Conservation (phyloP, 257 asterid species). For the Solanum medicagineum region DNA sequence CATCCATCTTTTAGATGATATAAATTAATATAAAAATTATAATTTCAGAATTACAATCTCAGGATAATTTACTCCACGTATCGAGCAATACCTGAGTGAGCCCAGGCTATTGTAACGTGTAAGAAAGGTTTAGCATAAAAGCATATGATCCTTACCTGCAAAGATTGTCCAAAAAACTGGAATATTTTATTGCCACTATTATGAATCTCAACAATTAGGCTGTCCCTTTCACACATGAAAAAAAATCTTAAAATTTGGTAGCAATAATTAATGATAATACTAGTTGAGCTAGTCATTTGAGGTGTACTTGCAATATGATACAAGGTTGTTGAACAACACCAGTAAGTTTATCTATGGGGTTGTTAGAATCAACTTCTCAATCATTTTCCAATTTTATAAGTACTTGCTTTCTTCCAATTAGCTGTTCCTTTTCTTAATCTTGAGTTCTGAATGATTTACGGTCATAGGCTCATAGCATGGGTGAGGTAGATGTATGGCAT, state of each 20-base stretch:
- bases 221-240: neutral
- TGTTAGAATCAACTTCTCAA: neutral
- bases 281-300: neutral
- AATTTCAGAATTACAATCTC: no score
- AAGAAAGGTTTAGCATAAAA: neutral
- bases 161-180: neutral
- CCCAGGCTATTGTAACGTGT: neutral
- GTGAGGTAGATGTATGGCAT: neutral
- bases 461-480: neutral
- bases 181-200: neutral
- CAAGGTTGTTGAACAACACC: neutral
- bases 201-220: neutral
- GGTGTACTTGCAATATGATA: neutral
- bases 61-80: no score
- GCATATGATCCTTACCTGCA: neutral
- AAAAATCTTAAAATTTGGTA: neutral
- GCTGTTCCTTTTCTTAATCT: neutral
- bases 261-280: neutral
- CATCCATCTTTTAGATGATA: no score
- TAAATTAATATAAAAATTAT: no score
- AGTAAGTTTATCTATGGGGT: neutral
- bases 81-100: neutral
- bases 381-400: neutral
- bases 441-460: neutral
- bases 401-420: neutral